A percentile compares a stretch with the other conserved stretches of the same genome.
Evolutionary conservation across 345 rosid species (phyloP).

Genomic region (Barbarea vulgaris): DNA sequence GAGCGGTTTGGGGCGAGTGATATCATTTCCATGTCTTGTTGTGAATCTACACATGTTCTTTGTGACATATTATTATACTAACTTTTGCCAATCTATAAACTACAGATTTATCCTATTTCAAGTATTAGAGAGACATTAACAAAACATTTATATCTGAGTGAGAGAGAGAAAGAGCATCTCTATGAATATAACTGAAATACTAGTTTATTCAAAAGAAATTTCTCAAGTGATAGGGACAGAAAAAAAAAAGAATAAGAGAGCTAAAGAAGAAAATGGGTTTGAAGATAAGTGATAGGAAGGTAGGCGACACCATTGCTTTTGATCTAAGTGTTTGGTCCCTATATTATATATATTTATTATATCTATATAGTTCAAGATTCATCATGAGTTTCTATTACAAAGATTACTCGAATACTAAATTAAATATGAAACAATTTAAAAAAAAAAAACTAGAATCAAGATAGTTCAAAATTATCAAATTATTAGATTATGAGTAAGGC

Average conservation of each 20-base stretch:
- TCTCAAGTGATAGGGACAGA: constrained; percentile 25
- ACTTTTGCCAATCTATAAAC: not conserved
- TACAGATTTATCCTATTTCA: not conserved
- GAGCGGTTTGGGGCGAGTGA: constrained; percentile 20
- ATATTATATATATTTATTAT: too few relatives aligned
- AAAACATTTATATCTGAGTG: not conserved
- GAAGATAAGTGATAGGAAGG: constrained; percentile 44
- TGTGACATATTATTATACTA: not conserved
- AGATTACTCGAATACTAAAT: too few relatives aligned
- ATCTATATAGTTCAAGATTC: too few relatives aligned
- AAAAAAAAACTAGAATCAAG: too few relatives aligned
- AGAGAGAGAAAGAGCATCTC: not conserved
- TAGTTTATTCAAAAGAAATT: constrained; percentile 13
- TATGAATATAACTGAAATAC: not conserved
- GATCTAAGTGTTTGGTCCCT: constrained; percentile 40
- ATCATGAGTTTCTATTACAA: too few relatives aligned
- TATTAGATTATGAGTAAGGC: too few relatives aligned
- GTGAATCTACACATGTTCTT: constrained; percentile 26
- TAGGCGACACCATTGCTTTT: constrained; percentile 42
- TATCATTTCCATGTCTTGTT: constrained; percentile 32
- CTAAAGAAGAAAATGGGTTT: constrained; percentile 36
- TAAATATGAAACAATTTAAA: too few relatives aligned
- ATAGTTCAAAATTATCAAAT: too few relatives aligned
- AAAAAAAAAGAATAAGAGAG: constrained; percentile 5
- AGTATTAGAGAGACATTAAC: constrained; percentile 1